phyloP scores from a whole-genome alignment of 257 asterid species.

The Handroanthus guayacan region DNA sequence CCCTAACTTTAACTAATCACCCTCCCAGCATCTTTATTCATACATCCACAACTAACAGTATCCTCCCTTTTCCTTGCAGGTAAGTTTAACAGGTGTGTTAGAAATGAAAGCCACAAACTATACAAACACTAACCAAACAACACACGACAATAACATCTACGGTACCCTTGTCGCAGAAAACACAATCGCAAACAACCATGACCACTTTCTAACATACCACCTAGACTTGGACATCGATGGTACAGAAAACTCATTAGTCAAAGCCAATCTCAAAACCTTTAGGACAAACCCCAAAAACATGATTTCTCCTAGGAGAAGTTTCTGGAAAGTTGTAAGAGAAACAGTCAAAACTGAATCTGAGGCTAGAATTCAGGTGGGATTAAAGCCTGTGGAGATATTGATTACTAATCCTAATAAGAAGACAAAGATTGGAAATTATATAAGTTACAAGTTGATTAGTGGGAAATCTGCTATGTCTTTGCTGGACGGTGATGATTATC shows the following conservation, averaged over 20 bases:
- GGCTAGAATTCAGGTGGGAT: slow-evolving; percentile 48
- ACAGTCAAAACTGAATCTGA: slow-evolving; percentile 56
- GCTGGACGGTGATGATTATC: slow-evolving; percentile 60
- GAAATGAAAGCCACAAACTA: slow-evolving; percentile 62
- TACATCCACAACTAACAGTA: not conserved
- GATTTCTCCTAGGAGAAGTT: slow-evolving; percentile 69
- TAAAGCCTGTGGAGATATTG: slow-evolving; percentile 50
- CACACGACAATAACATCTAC: slow-evolving; percentile 28
- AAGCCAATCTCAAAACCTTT: slow-evolving; percentile 48
- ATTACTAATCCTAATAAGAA: slow-evolving; percentile 65
- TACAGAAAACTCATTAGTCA: slow-evolving; percentile 51
- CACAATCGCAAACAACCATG: slow-evolving; percentile 62
- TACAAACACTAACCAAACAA: slow-evolving; percentile 37
- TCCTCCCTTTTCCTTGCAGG: slow-evolving; percentile 40
- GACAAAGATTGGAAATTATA: slow-evolving; percentile 59
- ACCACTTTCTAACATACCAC: slow-evolving; percentile 68
- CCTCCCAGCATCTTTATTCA: too few species aligned
- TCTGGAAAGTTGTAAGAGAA: slow-evolving; percentile 61
- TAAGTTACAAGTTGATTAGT: slow-evolving; percentile 63
- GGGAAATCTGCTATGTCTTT: slow-evolving; percentile 55
- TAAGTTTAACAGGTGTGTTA: slow-evolving; percentile 58
- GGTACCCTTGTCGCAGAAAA: slow-evolving; percentile 70
- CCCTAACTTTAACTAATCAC: too few species aligned
- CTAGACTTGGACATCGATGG: slow-evolving; percentile 82
- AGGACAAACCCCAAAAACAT: slow-evolving; percentile 10